Evolutionary conservation across 1,139 yeast genomes (phyloP).

Genomic region (Petasospora fabianii): DNA sequence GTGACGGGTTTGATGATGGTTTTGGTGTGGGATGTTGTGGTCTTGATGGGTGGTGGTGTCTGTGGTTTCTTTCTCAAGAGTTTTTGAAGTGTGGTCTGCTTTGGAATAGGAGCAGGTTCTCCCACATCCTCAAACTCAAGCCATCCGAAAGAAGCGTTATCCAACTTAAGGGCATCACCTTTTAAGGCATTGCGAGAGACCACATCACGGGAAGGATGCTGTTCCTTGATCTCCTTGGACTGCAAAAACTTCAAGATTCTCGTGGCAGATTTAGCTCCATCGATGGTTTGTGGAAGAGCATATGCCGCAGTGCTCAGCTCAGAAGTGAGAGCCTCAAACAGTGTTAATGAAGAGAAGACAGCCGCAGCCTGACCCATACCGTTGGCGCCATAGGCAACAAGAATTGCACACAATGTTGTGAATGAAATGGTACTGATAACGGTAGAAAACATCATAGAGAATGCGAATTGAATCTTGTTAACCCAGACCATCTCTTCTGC

Average conservation of each 20-base stretch:
- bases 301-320: constrained; percentile 71
- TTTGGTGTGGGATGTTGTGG: constrained; percentile 29
- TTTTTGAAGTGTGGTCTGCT: too few species aligned
- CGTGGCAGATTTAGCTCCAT: constrained; percentile 55
- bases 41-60: too few species aligned
- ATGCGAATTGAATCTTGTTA: constrained; percentile 46
- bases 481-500: constrained; percentile 46
- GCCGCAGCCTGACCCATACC: constrained; percentile 54
- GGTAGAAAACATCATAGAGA: constrained; percentile 54
- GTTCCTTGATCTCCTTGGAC: constrained; percentile 34
- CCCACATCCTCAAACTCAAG: constrained; percentile 45
- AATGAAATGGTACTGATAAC: constrained; percentile 58
- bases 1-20: constrained; percentile 29
- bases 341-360: constrained; percentile 74
- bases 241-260: constrained; percentile 53
- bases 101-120: too few species aligned
- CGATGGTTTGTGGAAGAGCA: constrained; percentile 49
- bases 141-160: constrained; percentile 65
- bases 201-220: constrained; percentile 5
- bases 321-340: constrained; percentile 64
- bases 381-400: constrained; percentile 56
- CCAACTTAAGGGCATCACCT: constrained; percentile 43
- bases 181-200: constrained; percentile 29
- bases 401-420: constrained; percentile 69
- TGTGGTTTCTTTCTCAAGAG: too few species aligned